phyloP scores from a whole-genome alignment of 148 eudicot genomes.

The Rhododendron ferrugineum region DNA sequence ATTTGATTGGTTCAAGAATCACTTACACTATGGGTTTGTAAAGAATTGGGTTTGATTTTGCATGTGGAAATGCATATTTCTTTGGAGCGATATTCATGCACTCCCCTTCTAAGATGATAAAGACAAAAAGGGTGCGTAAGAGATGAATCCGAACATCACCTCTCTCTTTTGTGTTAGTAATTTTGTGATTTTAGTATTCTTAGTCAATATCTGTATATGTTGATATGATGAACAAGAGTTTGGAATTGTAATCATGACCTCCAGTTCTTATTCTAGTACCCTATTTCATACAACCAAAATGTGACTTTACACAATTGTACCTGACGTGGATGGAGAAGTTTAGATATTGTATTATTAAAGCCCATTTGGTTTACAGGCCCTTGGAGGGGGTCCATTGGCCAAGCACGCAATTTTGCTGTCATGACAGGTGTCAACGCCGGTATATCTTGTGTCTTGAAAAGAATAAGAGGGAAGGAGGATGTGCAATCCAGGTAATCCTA shows the following conservation, averaged over 20 bases:
- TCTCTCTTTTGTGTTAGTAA: neutral
- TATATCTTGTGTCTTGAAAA: slow-evolving; percentile 70
- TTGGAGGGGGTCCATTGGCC: slow-evolving; percentile 90
- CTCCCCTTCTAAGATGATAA: neutral
- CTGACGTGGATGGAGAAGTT: neutral
- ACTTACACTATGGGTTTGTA: neutral
- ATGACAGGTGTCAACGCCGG: slow-evolving; percentile 98
- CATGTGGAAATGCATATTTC: neutral
- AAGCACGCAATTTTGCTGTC: slow-evolving; percentile 97
- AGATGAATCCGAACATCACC: neutral
- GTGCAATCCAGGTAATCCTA: slow-evolving; percentile 67
- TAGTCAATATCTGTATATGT: neutral
- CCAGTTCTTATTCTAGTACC: neutral
- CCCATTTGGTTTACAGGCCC: slow-evolving; percentile 48
- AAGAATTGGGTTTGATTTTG: neutral
- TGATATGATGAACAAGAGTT: neutral
- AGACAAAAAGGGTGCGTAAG: neutral
- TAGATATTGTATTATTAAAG: neutral
- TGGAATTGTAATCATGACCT: neutral
- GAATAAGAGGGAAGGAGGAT: slow-evolving; percentile 93
- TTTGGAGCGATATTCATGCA: neutral
- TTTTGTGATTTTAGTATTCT: neutral
- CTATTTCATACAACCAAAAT: neutral
- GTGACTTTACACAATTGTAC: neutral
- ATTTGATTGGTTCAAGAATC: neutral